phyloP scores from a whole-genome alignment of 345 rosid species.

The Corchorus olitorius region DNA sequence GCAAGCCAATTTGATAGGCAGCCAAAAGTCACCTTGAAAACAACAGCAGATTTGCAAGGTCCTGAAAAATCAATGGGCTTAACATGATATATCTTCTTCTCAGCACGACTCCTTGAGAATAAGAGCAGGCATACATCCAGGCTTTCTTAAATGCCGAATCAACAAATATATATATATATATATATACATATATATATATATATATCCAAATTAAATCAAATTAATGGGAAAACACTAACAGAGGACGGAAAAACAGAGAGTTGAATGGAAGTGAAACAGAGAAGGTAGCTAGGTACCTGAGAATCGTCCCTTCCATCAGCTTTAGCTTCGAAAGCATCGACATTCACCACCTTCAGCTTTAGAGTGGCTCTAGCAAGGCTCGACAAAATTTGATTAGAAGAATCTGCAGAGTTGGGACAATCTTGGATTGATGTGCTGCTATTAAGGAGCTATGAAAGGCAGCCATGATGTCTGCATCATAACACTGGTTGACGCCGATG shows the following conservation, averaged over 20 bases:
- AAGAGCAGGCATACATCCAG: slow-evolving; percentile 66
- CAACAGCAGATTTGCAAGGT: slow-evolving; percentile 65
- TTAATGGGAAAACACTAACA: no score
- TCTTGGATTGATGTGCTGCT: neutral
- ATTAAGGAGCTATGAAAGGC: slow-evolving; percentile 24
- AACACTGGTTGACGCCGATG: slow-evolving; percentile 33
- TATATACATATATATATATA: no score
- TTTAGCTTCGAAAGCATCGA: slow-evolving; percentile 56
- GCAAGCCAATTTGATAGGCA: no score
- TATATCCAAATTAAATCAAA: no score
- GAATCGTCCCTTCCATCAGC: slow-evolving; percentile 62
- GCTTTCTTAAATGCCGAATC: slow-evolving; percentile 61
- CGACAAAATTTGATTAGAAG: neutral
- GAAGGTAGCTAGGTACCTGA: slow-evolving; percentile 31
- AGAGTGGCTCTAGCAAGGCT: slow-evolving; percentile 10
- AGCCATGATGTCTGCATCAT: slow-evolving; percentile 58
- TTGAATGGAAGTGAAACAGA: neutral
- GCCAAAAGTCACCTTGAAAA: slow-evolving; percentile 62
- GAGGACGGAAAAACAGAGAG: neutral
- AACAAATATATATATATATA: no score
- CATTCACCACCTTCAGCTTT: slow-evolving; percentile 39
- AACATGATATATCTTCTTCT: slow-evolving; percentile 48
- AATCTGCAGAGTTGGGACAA: slow-evolving; percentile 1
- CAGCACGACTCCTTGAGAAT: slow-evolving; percentile 33
- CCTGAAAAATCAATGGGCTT: slow-evolving; percentile 75